A percentile compares a stretch with the other conserved stretches of the same genome.
phyloP scores from a whole-genome alignment of 257 asterid species.

The Nicotiana benthamiana region DNA sequence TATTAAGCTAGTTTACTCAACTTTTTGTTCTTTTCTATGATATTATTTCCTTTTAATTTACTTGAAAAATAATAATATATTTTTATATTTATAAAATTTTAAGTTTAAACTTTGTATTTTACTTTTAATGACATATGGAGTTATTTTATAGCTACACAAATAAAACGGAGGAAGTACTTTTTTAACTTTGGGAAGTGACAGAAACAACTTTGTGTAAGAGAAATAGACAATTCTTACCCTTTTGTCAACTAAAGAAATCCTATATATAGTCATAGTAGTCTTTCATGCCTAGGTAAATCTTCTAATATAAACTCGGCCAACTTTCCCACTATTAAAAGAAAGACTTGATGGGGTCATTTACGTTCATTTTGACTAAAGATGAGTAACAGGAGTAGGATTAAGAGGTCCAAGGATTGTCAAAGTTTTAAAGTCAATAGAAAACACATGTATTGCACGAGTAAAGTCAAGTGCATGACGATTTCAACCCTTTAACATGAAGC shows the following conservation, averaged over 20 bases:
- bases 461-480: not conserved
- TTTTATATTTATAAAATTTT: not conserved
- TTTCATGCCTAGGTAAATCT: not conserved
- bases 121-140: not conserved
- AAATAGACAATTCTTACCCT: not conserved
- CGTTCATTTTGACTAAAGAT: not conserved
- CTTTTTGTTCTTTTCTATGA: no score
- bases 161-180: not conserved
- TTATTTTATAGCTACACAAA: not conserved
- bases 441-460: not conserved
- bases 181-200: not conserved
- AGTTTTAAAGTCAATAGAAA: not conserved
- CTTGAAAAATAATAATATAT: no score
- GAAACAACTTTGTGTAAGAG: not conserved
- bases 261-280: not conserved
- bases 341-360: not conserved
- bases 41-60: no score
- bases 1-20: no score
- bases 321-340: not conserved
- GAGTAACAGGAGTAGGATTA: not conserved
- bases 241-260: no score
- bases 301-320: not conserved
- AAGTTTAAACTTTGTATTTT: not conserved
- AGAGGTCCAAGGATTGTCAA: not conserved
- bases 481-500: not conserved